Evolutionary conservation across 495 filamentous ascomycete genomes (phyloP).

Genomic region (Geoglossum glabrum): DNA sequence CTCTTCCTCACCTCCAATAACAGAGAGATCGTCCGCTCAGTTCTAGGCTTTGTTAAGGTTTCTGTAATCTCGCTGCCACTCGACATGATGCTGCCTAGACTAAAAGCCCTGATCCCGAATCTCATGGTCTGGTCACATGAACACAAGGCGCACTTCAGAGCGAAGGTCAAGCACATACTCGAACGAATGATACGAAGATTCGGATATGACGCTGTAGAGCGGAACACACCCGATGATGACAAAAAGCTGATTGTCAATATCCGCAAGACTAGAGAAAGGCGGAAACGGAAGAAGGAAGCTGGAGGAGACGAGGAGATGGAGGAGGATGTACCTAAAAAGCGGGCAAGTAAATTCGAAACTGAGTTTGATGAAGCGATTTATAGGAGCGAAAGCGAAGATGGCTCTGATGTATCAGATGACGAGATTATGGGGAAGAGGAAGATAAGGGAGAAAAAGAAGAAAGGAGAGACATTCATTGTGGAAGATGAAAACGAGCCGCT

Average conservation of each 20-base stretch:
- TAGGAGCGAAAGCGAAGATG: constrained; percentile 44
- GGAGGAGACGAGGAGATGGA: constrained; percentile 28
- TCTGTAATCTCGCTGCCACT: constrained; percentile 68
- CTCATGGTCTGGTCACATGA: constrained; percentile 93
- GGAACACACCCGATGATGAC: constrained; percentile 60
- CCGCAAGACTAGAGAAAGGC: constrained; percentile 73
- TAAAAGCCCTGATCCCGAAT: constrained; percentile 60
- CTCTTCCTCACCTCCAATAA: constrained; percentile 87
- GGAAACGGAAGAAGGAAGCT: constrained; percentile 54
- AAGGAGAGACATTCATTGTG: constrained; percentile 50
- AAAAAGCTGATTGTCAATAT: constrained; percentile 83
- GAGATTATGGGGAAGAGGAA: constrained; percentile 32
- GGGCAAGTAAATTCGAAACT: constrained; percentile 51
- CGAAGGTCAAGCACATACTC: constrained; percentile 92
- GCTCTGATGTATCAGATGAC: constrained; percentile 38
- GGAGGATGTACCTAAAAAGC: constrained; percentile 16
- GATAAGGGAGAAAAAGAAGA: constrained; percentile 25
- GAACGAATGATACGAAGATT: constrained; percentile 85
- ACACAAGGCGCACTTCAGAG: constrained; percentile 85
- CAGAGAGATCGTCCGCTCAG: constrained; percentile 81
- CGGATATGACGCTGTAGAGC: constrained; percentile 58
- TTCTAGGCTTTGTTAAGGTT: constrained; percentile 91
- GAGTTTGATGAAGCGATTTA: constrained; percentile 93
- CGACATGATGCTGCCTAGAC: constrained; percentile 49
- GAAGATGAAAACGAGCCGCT: constrained; percentile 87